These are phyloP conservation scores for Astrephomene gubernaculifera DNA, from an alignment of 139 green algal species.

Conservation along the genomic window DNA sequence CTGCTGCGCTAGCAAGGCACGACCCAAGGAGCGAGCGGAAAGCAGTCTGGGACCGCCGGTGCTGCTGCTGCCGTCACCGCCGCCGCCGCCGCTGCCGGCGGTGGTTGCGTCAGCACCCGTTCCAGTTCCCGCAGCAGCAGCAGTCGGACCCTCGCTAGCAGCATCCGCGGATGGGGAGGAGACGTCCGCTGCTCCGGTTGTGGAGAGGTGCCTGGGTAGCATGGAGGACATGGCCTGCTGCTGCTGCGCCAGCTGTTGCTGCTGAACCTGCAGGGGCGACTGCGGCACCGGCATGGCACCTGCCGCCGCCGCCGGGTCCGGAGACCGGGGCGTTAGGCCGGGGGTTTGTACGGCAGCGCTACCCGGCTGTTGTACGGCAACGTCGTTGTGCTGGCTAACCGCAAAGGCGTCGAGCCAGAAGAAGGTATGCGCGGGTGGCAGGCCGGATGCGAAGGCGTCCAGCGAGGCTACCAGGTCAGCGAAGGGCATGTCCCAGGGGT, in stretches of 20 bases:
- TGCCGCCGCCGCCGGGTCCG: too few relatives aligned
- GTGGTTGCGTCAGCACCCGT: not conserved
- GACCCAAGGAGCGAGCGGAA: too few relatives aligned
- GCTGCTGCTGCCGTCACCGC: not conserved
- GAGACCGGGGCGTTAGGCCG: too few relatives aligned
- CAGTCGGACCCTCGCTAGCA: not conserved
- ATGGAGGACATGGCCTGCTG: too few relatives aligned
- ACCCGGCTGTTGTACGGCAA: not conserved
- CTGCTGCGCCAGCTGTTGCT: too few relatives aligned
- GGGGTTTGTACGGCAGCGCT: too few relatives aligned
- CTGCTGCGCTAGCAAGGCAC: too few relatives aligned
- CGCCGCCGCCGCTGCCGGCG: not conserved
- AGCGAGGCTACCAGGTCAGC: conserved; percentile 13
- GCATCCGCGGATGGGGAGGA: too few relatives aligned
- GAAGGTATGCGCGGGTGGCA: conserved; percentile 11
- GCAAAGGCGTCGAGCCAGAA: conserved; percentile 15
- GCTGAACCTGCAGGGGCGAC: too few relatives aligned
- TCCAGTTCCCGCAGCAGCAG: not conserved
- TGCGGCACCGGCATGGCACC: too few relatives aligned
- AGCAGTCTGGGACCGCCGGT: not conserved
- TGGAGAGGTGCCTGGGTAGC: too few relatives aligned
- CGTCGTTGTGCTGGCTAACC: conserved; percentile 16
- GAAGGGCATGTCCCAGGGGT: conserved; percentile 17
- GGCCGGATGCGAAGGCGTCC: conserved; percentile 1
- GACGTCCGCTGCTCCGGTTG: too few relatives aligned